Evolutionary conservation across 2,329 filamentous ascomycete genomes (phyloP).

Genomic region (Lojkania enalia): DNA sequence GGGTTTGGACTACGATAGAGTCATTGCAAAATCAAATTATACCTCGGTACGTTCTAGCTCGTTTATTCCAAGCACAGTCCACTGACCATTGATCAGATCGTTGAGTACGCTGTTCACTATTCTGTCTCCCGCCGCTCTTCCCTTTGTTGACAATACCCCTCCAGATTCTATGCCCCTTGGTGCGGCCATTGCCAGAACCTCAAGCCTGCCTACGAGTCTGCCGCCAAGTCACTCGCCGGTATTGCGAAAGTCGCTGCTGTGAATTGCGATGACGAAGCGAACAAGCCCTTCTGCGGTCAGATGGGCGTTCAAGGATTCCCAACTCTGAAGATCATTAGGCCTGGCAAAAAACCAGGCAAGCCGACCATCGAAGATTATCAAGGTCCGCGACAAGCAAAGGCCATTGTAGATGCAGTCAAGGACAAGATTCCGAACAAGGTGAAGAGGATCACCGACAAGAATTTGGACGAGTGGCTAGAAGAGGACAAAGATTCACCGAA

Average conservation of each 20-base stretch:
- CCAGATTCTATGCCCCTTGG: slow-evolving; percentile 96
- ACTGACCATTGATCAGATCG: slow-evolving; percentile 33
- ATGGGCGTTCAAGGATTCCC: slow-evolving; percentile 95
- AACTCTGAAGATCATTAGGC: slow-evolving; percentile 89
- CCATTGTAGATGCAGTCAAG: slow-evolving; percentile 81
- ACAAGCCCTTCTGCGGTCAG: slow-evolving; percentile 82
- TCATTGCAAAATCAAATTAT: slow-evolving; percentile 88
- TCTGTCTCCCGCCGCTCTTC: slow-evolving; percentile 1
- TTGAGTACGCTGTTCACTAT: slow-evolving; percentile 39
- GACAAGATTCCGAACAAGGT: slow-evolving; percentile 93
- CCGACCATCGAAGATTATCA: slow-evolving; percentile 90
- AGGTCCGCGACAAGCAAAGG: slow-evolving; percentile 79
- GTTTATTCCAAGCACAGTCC: background rate
- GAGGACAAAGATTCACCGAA: slow-evolving; percentile 72
- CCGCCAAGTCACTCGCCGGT: slow-evolving; percentile 83
- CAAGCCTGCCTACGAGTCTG: slow-evolving; percentile 94
- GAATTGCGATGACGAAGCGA: slow-evolving; percentile 90
- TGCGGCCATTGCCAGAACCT: slow-evolving; percentile 97
- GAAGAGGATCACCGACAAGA: slow-evolving; percentile 76
- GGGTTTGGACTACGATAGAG: slow-evolving; percentile 74
- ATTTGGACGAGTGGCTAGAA: slow-evolving; percentile 72
- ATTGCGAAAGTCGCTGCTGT: slow-evolving; percentile 92
- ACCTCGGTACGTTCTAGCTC: slow-evolving; percentile 69
- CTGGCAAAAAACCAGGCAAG: slow-evolving; percentile 76
- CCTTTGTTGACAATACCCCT: slow-evolving; percentile 31